These are phyloP conservation scores for Sporisorium scitamineum DNA, from an alignment of 1,284 basidiomycete species.

Conservation along the genomic window DNA sequence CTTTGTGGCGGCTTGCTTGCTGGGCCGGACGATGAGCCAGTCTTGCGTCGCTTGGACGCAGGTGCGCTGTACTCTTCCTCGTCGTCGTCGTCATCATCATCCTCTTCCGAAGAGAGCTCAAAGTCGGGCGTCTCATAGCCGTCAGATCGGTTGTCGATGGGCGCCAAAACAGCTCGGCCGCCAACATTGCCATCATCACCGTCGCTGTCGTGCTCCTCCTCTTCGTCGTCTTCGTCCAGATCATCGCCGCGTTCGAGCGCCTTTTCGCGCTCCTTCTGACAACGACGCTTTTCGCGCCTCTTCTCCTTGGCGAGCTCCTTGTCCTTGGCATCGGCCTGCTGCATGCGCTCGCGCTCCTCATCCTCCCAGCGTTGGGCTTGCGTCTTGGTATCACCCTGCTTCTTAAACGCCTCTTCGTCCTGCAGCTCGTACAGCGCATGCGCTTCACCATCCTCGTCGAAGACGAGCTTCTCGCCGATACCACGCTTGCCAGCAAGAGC, in stretches of 20 bases:
- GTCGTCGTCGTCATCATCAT: constrained; percentile 26
- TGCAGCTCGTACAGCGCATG: constrained; percentile 77
- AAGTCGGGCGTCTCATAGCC: constrained; percentile 66
- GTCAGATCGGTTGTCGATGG: constrained; percentile 54
- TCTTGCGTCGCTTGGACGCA: constrained; percentile 36
- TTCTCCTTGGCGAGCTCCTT: constrained; percentile 65
- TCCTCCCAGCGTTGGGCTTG: constrained; percentile 77
- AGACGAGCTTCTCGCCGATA: constrained; percentile 81
- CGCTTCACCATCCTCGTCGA: constrained; percentile 76
- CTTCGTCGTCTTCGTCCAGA: constrained; percentile 59
- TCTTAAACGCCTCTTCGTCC: constrained; percentile 78
- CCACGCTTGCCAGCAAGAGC: constrained; percentile 84
- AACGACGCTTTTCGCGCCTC: constrained; percentile 73
- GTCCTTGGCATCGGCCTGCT: constrained; percentile 75
- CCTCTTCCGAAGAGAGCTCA: constrained; percentile 48
- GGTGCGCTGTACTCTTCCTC: constrained; percentile 22
- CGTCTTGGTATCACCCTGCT: constrained; percentile 80
- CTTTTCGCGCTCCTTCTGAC: constrained; percentile 85
- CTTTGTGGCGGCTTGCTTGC: constrained; percentile 3
- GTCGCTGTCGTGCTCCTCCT: constrained; percentile 17
- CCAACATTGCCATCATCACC: constrained; percentile 71
- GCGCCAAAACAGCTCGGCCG: constrained; percentile 36
- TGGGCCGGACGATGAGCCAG: not conserved
- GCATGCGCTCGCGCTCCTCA: constrained; percentile 86
- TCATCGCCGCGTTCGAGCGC: constrained; percentile 72